Conservation (phyloP, 2,329 filamentous ascomycete species). For the Amauroascus niger region DNA sequence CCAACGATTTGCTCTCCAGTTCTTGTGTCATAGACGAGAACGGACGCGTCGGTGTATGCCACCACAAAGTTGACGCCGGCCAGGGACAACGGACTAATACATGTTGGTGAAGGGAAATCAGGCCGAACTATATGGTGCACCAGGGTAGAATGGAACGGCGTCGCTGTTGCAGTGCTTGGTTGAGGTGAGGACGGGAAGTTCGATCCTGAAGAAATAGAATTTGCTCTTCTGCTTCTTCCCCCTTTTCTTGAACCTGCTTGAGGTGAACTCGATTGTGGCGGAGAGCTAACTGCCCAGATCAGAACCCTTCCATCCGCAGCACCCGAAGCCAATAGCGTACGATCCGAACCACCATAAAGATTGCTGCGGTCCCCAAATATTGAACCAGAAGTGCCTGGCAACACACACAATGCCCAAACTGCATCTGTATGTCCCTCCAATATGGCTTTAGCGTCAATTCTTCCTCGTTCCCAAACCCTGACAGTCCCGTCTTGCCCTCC, state of each 20-base stretch:
- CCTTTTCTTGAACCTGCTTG: conserved; percentile 62
- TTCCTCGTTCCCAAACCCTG: conserved; percentile 86
- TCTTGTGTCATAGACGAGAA: conserved; percentile 84
- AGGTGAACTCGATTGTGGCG: conserved; percentile 74
- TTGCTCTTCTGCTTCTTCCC: conserved; percentile 70
- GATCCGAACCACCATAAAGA: conserved; percentile 69
- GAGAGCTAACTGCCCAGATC: conserved; percentile 87
- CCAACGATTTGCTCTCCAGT: conserved; percentile 83
- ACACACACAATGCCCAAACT: conserved; percentile 88
- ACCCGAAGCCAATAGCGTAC: conserved; percentile 82
- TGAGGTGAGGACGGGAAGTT: conserved; percentile 86
- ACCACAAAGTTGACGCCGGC: conserved; percentile 86
- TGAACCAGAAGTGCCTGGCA: conserved; percentile 70
- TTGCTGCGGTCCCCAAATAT: conserved; percentile 65
- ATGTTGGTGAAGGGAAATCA: conserved; percentile 68
- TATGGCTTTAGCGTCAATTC: conserved; percentile 90
- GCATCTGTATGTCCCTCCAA: conserved; percentile 91
- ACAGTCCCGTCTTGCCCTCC: conserved; percentile 90
- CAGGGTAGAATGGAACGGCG: conserved; percentile 77
- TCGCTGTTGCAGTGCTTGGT: conserved; percentile 72
- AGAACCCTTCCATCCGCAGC: conserved; percentile 85
- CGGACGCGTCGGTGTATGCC: conserved; percentile 79
- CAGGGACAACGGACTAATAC: conserved; percentile 77
- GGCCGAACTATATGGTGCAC: conserved; percentile 73
- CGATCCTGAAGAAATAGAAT: conserved; percentile 89